phyloP scores from a whole-genome alignment of 352 stramenopile species.

The Globisporangium spinosum region DNA sequence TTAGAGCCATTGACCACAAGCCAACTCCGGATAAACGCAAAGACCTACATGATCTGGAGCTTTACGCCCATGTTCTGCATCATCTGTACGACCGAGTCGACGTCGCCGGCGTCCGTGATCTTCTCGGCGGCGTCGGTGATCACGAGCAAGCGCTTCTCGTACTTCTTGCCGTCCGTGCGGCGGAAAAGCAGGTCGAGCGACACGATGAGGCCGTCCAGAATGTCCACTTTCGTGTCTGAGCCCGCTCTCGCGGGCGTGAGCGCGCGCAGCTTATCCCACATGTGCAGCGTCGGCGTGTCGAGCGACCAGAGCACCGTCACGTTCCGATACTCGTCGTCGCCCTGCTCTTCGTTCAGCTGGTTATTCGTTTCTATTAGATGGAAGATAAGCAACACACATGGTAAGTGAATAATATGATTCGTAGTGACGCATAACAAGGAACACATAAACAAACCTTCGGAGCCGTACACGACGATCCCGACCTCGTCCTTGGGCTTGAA shows the following conservation, averaged over 20 bases:
- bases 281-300: constrained; percentile 53
- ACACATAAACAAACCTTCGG: constrained; percentile 26
- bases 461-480: constrained; percentile 74
- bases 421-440: background rate
- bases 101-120: constrained; percentile 57
- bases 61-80: constrained; percentile 76
- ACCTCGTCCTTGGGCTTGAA: constrained; percentile 81
- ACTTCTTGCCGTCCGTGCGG: constrained; percentile 73
- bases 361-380: constrained; percentile 59
- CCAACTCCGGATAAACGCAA: background rate
- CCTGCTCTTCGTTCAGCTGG: constrained; percentile 72
- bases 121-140: constrained; percentile 68
- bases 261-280: constrained; percentile 53
- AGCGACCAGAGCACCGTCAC: constrained; percentile 59
- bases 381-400: background rate
- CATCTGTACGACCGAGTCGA: constrained; percentile 72
- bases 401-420: background rate
- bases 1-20: background rate
- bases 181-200: constrained; percentile 77
- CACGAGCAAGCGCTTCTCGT: constrained; percentile 68
- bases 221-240: constrained; percentile 47
- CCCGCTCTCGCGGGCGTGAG: constrained; percentile 25
- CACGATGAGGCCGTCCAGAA: constrained; percentile 79
- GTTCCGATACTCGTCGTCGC: constrained; percentile 50
- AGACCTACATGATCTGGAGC: constrained; percentile 69